A percentile compares a stretch with the other conserved stretches of the same genome.
phyloP scores from a whole-genome alignment of 345 rosid species.

The Physaria fendleri region DNA sequence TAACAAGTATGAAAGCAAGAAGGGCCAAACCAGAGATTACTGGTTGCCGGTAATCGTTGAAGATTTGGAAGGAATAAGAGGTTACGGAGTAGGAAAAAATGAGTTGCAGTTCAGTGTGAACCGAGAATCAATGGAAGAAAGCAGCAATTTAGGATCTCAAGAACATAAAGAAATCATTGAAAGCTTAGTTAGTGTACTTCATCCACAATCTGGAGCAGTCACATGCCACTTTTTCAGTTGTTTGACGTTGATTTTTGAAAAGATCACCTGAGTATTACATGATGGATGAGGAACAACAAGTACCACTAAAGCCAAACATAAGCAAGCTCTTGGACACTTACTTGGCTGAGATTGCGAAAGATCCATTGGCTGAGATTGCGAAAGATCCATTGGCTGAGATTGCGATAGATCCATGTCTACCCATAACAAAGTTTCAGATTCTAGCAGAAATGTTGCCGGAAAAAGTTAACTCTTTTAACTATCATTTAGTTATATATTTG shows the following conservation, averaged over 20 bases:
- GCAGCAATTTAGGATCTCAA: constrained; percentile 33
- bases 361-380: no score
- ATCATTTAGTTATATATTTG: no score
- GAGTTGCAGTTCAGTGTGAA: constrained; percentile 53
- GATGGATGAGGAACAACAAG: constrained; percentile 63
- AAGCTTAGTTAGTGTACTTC: constrained; percentile 64
- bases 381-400: no score
- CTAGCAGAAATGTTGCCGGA: constrained; percentile 71
- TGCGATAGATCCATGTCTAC: constrained; percentile 70
- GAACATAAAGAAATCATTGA: constrained; percentile 57
- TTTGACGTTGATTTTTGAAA: constrained; percentile 18
- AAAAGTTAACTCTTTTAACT: no score
- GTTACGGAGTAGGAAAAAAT: constrained; percentile 51
- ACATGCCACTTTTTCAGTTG: constrained; percentile 52
- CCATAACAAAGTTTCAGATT: constrained; percentile 71
- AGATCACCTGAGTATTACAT: constrained; percentile 62
- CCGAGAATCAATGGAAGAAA: constrained; percentile 33
- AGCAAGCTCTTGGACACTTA: constrained; percentile 74
- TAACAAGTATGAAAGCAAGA: constrained; percentile 52
- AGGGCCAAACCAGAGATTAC: constrained; percentile 43
- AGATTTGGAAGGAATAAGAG: constrained; percentile 53
- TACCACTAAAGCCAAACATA: constrained; percentile 43
- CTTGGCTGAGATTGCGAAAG: no score
- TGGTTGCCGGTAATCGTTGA: constrained; percentile 48
- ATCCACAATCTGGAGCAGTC: constrained; percentile 51